Base-by-base conservation (phyloP, 1,284 basidiomycete species). In the Pseudozyma flocculosa region DNA sequence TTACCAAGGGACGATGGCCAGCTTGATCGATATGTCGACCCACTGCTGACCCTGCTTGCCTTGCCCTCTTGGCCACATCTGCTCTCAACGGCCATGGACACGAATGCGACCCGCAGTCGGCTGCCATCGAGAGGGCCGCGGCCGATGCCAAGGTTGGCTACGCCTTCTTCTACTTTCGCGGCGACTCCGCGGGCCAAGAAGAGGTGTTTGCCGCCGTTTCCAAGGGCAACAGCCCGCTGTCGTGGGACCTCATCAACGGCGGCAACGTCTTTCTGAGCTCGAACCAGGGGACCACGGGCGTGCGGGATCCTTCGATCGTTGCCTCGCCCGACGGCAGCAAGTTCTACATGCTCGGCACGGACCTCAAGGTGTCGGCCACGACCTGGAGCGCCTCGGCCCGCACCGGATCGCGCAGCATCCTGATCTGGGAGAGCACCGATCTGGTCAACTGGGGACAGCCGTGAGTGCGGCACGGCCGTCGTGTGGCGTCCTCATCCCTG, bases 161-260 rank as follows among this genome's bases (percentile, higher is more conserved):
- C 30, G 53, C 42, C 22, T 55, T 55, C 40, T 55, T 49, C 43
- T 55, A 55, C 40, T 55, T 55, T 29, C 39, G 42, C 34, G 53
- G 53, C 40, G 48, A 55, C 26, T 10, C 8, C 22, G 34, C 47
- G 5, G 53, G 53, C 14, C 42, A 55, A 13, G 53, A 55, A 32
- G 21, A 43, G 32, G 45, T 55, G 36, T 55, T 40, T 32, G 53
- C 53, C 8, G 53, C 53, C 9, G 53, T 55, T 0, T 41, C 38
- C n/a, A 32, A 45, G 21, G 47, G 44, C 43, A 55, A 55, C 40
- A 23, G 23, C 2, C 53, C 53, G 2, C 42, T 40, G 8, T 14
- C 18, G 8, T 55, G 53, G 53, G 53, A 55, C 21, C 34, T 55
- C 5, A 15, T 55, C 29, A 55, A 55, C 36, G 29, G 32, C 2